Evolutionary conservation across 148 eudicot species (phyloP), one percentile per base, ranked within the genome.

Genomic region (Polygonum aviculare): DNA sequence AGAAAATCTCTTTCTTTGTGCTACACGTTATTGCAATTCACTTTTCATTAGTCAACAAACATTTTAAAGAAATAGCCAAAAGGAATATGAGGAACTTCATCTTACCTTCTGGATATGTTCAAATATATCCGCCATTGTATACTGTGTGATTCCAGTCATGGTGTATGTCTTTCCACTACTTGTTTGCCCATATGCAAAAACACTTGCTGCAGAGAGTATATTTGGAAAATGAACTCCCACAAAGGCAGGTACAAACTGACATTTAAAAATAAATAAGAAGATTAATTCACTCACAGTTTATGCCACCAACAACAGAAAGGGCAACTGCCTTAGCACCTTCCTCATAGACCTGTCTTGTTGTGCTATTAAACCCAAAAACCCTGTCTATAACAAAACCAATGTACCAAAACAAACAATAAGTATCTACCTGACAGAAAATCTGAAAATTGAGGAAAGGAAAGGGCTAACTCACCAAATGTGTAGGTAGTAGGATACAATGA

Each of bases 161-260:
- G 99, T 96, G 75, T 75, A 96, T 55, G 99, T 96, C 85, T 96
- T 96, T 74, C 99, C 99, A 69, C 99, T 96, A 86, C 99, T 96
- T 72, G 98, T 96, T 83, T 93, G 98, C 62, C 99, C 99, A 78
- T 96, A 96, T 71, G 99, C 99, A 82, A 96, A 93, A 79, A 96
- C 84, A 83, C 93, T 93, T 65, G 99, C 99, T 96, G 91, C 71
- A 81, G 77, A 57, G 72, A 26, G 36, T 38, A 67, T 15, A n/a
- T 14, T 67, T 1, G 3, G 44, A 67, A 59, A 35, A 67, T 67
- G 38, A 65, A 38, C 19, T 38, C 72, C 72, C 69, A 63, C 18
- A 63, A 63, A 63, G 39, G 69, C 69, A 63, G 69, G 44, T 67
- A 67, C 45, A 10, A 67, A 67, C 44, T 67, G 60, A 44, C 39